Evolutionary conservation across 163 green algal genomes (phyloP).

Genomic region (Volvox carteri): DNA sequence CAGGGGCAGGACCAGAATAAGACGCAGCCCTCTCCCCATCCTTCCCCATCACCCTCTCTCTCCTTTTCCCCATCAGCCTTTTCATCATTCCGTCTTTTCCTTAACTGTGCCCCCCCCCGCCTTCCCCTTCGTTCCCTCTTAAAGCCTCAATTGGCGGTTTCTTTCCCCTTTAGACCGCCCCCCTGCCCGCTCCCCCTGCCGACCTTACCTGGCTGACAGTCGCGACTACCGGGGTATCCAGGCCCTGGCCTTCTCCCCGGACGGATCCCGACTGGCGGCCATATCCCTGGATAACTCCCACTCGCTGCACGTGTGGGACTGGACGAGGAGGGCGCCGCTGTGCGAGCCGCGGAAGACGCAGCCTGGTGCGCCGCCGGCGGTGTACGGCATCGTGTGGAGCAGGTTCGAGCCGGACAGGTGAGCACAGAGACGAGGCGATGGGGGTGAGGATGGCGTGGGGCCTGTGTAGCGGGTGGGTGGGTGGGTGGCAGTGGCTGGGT

Average conservation of each 20-base stretch:
- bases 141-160: too few relatives aligned
- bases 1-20: too few relatives aligned
- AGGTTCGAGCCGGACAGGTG: conserved; percentile 69
- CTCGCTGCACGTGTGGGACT: conserved; percentile 76
- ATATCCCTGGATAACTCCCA: conserved; percentile 76
- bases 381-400: conserved; percentile 79
- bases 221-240: conserved; percentile 70
- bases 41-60: background rate
- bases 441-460: background rate
- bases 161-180: too few relatives aligned
- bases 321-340: conserved; percentile 54
- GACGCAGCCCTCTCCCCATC: too few relatives aligned
- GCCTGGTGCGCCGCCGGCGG: conserved; percentile 70
- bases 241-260: conserved; percentile 69
- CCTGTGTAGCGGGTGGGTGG: background rate
- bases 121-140: background rate
- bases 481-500: background rate
- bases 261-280: conserved; percentile 69
- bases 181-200: background rate
- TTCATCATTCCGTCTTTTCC: background rate
- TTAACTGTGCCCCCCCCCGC: background rate
- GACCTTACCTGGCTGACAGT: too few relatives aligned
- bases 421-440: background rate
- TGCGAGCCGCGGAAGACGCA: conserved; percentile 67
- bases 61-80: background rate